These are phyloP conservation scores for Acanthamoeba triangularis DNA, from an alignment of 208 protist genomes.

Conservation along the genomic window DNA sequence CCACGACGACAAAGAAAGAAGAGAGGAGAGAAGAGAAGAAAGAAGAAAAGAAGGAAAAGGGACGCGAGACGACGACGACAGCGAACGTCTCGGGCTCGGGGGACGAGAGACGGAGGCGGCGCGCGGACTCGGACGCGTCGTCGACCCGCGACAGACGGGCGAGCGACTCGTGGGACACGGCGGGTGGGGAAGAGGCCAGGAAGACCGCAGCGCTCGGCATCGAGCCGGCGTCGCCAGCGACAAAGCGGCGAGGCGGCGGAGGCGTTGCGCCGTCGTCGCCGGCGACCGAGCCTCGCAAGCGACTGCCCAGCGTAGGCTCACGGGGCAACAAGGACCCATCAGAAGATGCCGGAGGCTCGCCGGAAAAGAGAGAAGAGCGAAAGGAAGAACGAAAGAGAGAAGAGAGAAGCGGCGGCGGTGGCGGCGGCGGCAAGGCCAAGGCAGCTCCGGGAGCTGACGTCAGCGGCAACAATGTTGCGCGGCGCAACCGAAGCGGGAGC, in stretches of 20 bases:
- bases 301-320: background rate
- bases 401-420: background rate
- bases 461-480: too few relatives aligned
- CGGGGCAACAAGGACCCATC: background rate
- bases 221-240: background rate
- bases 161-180: too few relatives aligned
- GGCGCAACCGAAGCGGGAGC: background rate
- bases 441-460: too few relatives aligned
- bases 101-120: too few relatives aligned
- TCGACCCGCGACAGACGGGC: too few relatives aligned
- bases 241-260: background rate
- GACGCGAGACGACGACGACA: background rate
- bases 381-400: background rate
- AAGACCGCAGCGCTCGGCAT: too few relatives aligned
- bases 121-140: too few relatives aligned
- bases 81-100: too few relatives aligned
- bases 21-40: background rate
- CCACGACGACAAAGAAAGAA: background rate
- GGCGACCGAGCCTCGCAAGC: background rate
- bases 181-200: too few relatives aligned
- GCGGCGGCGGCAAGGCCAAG: background rate
- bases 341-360: background rate
- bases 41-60: too few relatives aligned
- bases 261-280: background rate
- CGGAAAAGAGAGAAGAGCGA: background rate